Percentiles rank a stretch among this genome's conserved stretches.
Conservation (phyloP, 305 asterid genomes). For the Fraxinus nigra region DNA sequence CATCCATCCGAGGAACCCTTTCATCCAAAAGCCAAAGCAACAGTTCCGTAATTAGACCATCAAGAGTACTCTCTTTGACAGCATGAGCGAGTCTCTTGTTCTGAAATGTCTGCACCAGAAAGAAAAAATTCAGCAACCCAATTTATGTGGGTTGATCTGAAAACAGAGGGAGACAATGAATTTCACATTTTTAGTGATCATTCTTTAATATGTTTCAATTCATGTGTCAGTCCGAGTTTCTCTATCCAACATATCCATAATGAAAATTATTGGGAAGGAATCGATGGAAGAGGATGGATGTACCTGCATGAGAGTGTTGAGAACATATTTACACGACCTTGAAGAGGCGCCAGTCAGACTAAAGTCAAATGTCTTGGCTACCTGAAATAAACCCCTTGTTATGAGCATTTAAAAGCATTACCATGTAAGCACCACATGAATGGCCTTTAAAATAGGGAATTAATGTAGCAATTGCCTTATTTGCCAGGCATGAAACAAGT, state of each 20-base stretch:
- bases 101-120: conserved; percentile 80
- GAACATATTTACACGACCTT: conserved; percentile 98
- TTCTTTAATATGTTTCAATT: not conserved
- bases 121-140: conserved; percentile 5
- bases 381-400: conserved; percentile 43
- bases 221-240: conserved; percentile 4
- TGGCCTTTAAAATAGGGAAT: conserved; percentile 1
- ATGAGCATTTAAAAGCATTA: conserved; percentile 24
- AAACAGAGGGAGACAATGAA: not conserved
- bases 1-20: conserved; percentile 98
- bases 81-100: conserved; percentile 90
- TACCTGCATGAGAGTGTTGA: conserved; percentile 99
- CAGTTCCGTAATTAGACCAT: conserved; percentile 87
- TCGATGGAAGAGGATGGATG: not conserved
- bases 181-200: not conserved
- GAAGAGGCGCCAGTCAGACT: conserved; percentile 96
- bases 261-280: conserved; percentile 10
- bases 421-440: conserved; percentile 11
- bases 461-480: conserved; percentile 51
- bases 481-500: conserved; percentile 97
- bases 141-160: not conserved
- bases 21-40: conserved; percentile 99
- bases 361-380: conserved; percentile 93
- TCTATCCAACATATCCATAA: conserved; percentile 5
- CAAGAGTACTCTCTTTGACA: conserved; percentile 84